Percentiles rank a stretch among this genome's conserved stretches.
phyloP scores from a whole-genome alignment of 2,329 filamentous ascomycete species.

The Coniochaeta hoffmannii region DNA sequence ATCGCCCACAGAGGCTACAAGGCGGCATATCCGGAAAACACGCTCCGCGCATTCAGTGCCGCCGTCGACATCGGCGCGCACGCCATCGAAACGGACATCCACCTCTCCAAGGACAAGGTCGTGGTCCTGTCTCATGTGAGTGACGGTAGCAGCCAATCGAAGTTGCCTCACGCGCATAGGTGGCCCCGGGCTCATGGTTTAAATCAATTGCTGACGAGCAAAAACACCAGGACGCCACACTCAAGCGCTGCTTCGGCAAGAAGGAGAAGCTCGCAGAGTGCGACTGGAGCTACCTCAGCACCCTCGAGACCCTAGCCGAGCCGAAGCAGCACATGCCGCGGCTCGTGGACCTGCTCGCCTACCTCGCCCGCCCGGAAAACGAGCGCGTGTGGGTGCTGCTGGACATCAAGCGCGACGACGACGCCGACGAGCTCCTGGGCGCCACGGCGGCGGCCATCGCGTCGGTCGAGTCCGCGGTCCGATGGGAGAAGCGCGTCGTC shows the following conservation, averaged over 20 bases:
- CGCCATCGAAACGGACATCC: constrained; percentile 83
- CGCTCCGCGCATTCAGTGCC: constrained; percentile 67
- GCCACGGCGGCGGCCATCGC: constrained; percentile 58
- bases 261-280: constrained; percentile 65
- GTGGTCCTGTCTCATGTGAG: constrained; percentile 77
- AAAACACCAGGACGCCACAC: constrained; percentile 54
- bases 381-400: constrained; percentile 73
- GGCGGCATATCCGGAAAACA: constrained; percentile 75
- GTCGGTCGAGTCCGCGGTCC: constrained; percentile 34
- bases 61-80: constrained; percentile 69
- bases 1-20: constrained; percentile 79
- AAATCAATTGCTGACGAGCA: neutral
- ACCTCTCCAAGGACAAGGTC: constrained; percentile 73
- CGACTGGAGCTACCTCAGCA: constrained; percentile 66
- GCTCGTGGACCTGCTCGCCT: constrained; percentile 66
- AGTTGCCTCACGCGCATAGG: no score
- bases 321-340: constrained; percentile 68
- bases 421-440: constrained; percentile 62
- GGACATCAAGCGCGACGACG: constrained; percentile 80
- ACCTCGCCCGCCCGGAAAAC: constrained; percentile 55
- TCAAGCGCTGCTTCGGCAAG: constrained; percentile 78
- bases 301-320: constrained; percentile 56
- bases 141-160: neutral
- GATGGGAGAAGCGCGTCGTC: constrained; percentile 68
- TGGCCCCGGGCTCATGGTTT: no score